phyloP scores from a whole-genome alignment of 768 basidiomycete species.

The Psilocybe sp. region DNA sequence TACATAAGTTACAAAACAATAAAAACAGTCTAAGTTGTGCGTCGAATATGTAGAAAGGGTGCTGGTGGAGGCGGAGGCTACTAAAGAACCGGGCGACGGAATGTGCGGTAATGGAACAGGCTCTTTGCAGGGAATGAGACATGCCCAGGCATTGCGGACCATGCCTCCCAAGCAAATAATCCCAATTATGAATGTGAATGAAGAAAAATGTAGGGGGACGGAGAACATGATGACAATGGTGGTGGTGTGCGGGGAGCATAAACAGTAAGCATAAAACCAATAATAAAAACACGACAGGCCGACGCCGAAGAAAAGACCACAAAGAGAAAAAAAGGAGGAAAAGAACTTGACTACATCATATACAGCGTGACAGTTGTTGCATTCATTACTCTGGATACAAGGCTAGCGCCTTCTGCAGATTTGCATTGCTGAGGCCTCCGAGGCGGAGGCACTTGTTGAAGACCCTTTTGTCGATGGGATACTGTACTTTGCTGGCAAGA shows the following conservation, averaged over 20 bases:
- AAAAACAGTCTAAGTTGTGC: not conserved
- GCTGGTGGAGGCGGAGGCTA: not conserved
- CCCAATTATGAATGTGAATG: no score
- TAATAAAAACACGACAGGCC: no score
- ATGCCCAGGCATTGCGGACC: no score
- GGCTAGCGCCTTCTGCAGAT: slow-evolving; percentile 37
- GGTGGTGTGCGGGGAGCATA: not conserved
- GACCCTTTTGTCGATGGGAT: slow-evolving; percentile 68
- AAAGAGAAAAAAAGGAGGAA: no score
- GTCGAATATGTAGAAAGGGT: not conserved
- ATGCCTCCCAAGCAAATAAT: no score
- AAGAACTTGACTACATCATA: no score
- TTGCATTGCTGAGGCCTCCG: slow-evolving; percentile 58
- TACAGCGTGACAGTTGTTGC: no score
- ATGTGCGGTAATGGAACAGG: not conserved
- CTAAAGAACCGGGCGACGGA: not conserved
- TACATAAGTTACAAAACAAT: slow-evolving; percentile 3
- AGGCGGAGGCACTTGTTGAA: slow-evolving; percentile 75
- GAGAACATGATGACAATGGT: not conserved
- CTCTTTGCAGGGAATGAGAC: no score
- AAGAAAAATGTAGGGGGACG: no score
- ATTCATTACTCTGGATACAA: slow-evolving; percentile 16
- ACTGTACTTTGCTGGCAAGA: slow-evolving; percentile 70
- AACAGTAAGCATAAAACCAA: not conserved
- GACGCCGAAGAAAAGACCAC: no score